Base-by-base conservation (phyloP, 1,284 basidiomycete genomes). In the Flammula alnicola region DNA sequence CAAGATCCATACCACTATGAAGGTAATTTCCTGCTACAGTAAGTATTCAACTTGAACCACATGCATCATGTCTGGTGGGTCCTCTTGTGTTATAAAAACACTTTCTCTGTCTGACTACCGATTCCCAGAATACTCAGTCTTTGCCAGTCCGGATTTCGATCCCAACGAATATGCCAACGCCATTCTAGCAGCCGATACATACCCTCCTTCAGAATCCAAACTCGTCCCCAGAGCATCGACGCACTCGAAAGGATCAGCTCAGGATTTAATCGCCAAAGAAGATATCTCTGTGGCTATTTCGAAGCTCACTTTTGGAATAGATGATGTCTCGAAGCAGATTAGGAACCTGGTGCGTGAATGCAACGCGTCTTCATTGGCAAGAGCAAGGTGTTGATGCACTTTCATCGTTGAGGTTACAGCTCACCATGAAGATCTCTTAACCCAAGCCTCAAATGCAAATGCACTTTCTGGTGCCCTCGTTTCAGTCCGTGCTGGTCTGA, bases 101-200 rank as follows among this genome's bases (percentile, higher is more conserved):
- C 9, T 22, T 33, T 27, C 23, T 25, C n/a, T 20, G 27, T 30
- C 26, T 48, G 27, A 42, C 32, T 2, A 5, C 17, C 19, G 10
- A 23, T 7, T 20, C 20, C 10, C 51, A 81, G 86, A 90, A 53
- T 87, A 89, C 62, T 63, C 81, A n/a, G 75, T 83, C 33, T 93
- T 93, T 60, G 75, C 85, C 17, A 71, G 67, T 43, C 67, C 83
- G 5, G 75, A 83, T 33, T 97, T 96, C 67, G 87, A 95, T 64
- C 79, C 92, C 12, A 88, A 92, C 64, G 86, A 90, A 46, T 95
- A 95, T 65, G 93, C 93, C 4, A 94, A 93, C 66, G 84, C 91
- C 14, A 80, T 95, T 44, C 78, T 96, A 17, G 85, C 91, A 8
- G 88, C 90, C 20, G 86, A 91, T 57, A 67, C 82, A 0, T 93